phyloP scores from a whole-genome alignment of 108 stramenopile genomes.

The Tribonema minus region DNA sequence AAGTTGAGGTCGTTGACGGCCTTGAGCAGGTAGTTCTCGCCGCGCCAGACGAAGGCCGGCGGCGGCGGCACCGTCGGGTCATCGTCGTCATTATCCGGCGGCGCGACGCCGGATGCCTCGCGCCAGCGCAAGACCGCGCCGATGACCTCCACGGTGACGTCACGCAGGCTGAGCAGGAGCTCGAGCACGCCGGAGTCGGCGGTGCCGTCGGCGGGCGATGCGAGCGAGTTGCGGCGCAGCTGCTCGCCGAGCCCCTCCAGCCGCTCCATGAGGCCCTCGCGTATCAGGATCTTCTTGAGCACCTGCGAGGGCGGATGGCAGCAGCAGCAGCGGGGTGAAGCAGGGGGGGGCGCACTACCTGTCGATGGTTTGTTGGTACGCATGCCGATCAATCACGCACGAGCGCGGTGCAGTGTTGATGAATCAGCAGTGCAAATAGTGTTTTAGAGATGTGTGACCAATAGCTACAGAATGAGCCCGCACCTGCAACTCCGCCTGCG shows the following conservation, averaged over 20 bases:
- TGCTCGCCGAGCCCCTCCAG: slow-evolving; percentile 18
- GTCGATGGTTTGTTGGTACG: no score
- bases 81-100: not conserved
- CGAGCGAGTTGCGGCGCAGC: no score
- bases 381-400: no score
- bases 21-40: slow-evolving; percentile 59
- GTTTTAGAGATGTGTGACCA: no score
- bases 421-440: no score
- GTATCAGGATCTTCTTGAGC: slow-evolving; percentile 44
- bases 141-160: slow-evolving; percentile 43
- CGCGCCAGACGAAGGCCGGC: slow-evolving; percentile 53
- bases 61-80: not conserved
- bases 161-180: slow-evolving; percentile 36
- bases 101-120: not conserved
- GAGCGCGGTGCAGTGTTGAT: no score
- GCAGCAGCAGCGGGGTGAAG: no score
- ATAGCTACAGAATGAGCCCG: no score
- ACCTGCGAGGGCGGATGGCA: no score
- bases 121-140: slow-evolving; percentile 48
- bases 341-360: no score
- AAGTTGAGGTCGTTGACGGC: slow-evolving; percentile 52
- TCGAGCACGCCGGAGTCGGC: slow-evolving; percentile 12
- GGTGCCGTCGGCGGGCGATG: not conserved
- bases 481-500: slow-evolving; percentile 38
- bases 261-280: slow-evolving; percentile 40